Conservation (phyloP, 805 yeast species). For the Torulaspora gathmanii region DNA sequence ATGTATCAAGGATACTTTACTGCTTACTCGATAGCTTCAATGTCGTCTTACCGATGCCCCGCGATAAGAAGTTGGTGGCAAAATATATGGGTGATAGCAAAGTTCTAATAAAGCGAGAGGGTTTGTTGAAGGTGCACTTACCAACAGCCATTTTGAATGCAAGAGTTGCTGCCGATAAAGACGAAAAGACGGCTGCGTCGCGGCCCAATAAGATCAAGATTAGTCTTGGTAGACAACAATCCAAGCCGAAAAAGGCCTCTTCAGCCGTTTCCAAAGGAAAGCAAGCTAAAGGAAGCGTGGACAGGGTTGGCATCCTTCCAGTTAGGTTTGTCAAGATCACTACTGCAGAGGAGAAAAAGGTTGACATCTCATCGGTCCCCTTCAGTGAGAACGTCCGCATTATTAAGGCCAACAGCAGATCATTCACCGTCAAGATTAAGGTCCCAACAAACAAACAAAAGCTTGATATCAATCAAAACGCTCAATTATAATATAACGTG, state of each 20-base stretch:
- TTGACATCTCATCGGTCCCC: slow-evolving; percentile 43
- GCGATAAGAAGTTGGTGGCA: slow-evolving; percentile 62
- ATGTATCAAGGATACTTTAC: slow-evolving; percentile 60
- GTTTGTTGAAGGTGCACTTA: slow-evolving; percentile 31
- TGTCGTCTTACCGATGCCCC: slow-evolving; percentile 65
- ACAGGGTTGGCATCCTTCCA: slow-evolving; percentile 32
- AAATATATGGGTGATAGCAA: slow-evolving; percentile 48
- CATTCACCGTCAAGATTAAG: slow-evolving; percentile 29
- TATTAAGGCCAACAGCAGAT: slow-evolving; percentile 28
- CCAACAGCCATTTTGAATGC: slow-evolving; percentile 20
- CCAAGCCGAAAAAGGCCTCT: slow-evolving; percentile 9
- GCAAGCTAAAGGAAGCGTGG: slow-evolving; percentile 17
- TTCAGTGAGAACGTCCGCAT: slow-evolving; percentile 32
- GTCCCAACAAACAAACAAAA: slow-evolving; percentile 6
- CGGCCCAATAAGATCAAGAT: slow-evolving; percentile 12
- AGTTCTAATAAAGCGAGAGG: slow-evolving; percentile 57
- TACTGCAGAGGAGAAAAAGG: slow-evolving; percentile 33
- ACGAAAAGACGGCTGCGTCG: neutral
- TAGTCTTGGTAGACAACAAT: slow-evolving; percentile 3
- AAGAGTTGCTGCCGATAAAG: slow-evolving; percentile 6
- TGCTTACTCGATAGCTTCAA: slow-evolving; percentile 53
- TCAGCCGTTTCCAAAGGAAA: slow-evolving; percentile 8
- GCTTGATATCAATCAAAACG: neutral
- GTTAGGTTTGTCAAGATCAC: slow-evolving; percentile 43
- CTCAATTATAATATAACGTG: neutral